Percentiles rank a stretch among this genome's conserved stretches.
Conservation (phyloP, 495 filamentous ascomycete species). For the Monascus purpureus region DNA sequence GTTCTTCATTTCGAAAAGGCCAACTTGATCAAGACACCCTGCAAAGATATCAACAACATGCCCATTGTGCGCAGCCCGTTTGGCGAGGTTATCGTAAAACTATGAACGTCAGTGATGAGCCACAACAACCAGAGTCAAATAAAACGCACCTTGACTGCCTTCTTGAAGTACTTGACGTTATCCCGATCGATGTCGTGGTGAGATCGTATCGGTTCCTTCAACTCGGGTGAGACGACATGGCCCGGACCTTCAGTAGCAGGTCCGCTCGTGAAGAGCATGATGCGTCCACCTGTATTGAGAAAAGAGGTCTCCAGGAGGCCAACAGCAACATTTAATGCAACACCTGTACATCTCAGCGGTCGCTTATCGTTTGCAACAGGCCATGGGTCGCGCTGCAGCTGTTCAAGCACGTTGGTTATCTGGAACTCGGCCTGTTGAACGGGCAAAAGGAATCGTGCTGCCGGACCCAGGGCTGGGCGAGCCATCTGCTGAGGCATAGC, state of each 20-base stretch:
- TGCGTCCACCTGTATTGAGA: conserved; percentile 84
- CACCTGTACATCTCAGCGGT: conserved; percentile 85
- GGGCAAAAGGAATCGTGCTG: conserved; percentile 83
- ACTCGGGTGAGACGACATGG: conserved; percentile 92
- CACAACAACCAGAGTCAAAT: not conserved
- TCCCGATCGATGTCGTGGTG: conserved; percentile 99
- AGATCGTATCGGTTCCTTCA: conserved; percentile 93
- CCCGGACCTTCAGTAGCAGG: conserved; percentile 94
- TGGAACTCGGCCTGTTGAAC: conserved; percentile 97
- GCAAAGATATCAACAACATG: conserved; percentile 98
- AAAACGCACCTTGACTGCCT: conserved; percentile 73
- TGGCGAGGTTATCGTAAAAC: conserved; percentile 98
- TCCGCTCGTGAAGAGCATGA: conserved; percentile 96
- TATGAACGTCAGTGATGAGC: conserved; percentile 21
- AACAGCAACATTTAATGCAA: conserved; percentile 88
- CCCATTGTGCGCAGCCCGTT: conserved; percentile 89
- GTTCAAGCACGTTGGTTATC: conserved; percentile 91
- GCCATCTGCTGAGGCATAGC: conserved; percentile 70
- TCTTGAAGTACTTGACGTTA: conserved; percentile 99
- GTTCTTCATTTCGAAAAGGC: conserved; percentile 97
- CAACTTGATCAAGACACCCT: conserved; percentile 96
- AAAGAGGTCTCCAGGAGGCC: conserved; percentile 88
- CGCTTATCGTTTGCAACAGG: conserved; percentile 91
- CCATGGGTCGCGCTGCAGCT: conserved; percentile 96
- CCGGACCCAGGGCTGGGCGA: conserved; percentile 65